Evolutionary conservation across 805 yeast species (phyloP).

Genomic region (Lachancea nothofagi): DNA sequence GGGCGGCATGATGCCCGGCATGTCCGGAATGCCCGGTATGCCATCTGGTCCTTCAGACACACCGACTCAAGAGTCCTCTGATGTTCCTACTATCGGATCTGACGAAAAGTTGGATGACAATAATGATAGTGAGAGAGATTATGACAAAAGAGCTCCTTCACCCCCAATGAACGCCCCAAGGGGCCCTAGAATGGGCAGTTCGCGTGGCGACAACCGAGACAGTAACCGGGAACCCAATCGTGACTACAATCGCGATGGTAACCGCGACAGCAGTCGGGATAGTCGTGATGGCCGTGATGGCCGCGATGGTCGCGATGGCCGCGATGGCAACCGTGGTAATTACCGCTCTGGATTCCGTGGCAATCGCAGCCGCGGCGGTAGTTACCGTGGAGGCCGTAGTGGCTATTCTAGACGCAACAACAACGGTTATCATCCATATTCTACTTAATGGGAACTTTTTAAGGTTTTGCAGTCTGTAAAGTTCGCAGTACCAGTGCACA

Average conservation of each 20-base stretch:
- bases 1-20: constrained; percentile 22
- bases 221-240: constrained; percentile 19
- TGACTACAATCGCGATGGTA: constrained; percentile 17
- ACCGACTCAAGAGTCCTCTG: constrained; percentile 21
- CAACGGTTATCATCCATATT: constrained; percentile 33
- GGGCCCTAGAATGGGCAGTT: constrained; percentile 39
- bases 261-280: constrained; percentile 39
- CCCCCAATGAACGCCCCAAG: constrained; percentile 41
- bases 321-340: constrained; percentile 28
- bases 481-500: background rate
- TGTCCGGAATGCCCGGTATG: constrained; percentile 17
- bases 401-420: constrained; percentile 20
- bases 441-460: constrained; percentile 20
- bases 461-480: background rate
- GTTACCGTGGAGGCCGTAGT: constrained; percentile 25
- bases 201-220: constrained; percentile 28
- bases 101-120: constrained; percentile 20
- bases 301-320: constrained; percentile 24
- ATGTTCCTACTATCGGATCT: constrained; percentile 29
- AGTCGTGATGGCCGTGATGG: constrained; percentile 18
- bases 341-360: constrained; percentile 16
- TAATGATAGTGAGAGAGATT: constrained; percentile 18
- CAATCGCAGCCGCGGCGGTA: constrained; percentile 22
- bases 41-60: constrained; percentile 19
- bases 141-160: constrained; percentile 21